These are phyloP conservation scores for Melastoma candidum DNA, from an alignment of 441 rosid species.

Conservation along the genomic window DNA sequence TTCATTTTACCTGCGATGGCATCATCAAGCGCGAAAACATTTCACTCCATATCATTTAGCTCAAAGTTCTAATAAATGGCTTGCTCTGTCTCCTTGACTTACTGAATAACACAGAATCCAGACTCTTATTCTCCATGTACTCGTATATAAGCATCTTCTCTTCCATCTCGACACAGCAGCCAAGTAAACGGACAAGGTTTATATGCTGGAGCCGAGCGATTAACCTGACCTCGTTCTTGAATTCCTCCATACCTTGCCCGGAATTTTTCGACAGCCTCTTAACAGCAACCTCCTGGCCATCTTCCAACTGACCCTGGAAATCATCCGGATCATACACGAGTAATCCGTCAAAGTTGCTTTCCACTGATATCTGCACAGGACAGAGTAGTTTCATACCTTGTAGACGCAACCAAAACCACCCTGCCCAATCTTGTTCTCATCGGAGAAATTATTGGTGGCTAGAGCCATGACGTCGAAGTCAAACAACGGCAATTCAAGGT, in stretches of 20 bases:
- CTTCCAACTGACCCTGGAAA: conserved; percentile 46
- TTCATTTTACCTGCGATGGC: conserved; percentile 25
- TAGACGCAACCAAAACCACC: conserved; percentile 81
- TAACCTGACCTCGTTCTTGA: conserved; percentile 46
- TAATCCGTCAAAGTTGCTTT: no score
- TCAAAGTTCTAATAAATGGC: background rate
- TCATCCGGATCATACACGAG: conserved; percentile 5
- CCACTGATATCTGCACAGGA: no score
- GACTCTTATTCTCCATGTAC: conserved; percentile 41
- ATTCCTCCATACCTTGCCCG: conserved; percentile 47
- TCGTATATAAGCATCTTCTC: conserved; percentile 47
- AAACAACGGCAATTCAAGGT: conserved; percentile 53
- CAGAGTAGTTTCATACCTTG: conserved; percentile 32
- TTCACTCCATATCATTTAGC: background rate
- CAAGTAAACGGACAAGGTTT: conserved; percentile 45
- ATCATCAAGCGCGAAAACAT: background rate
- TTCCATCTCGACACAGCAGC: conserved; percentile 39
- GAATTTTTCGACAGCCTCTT: conserved; percentile 47
- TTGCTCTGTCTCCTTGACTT: conserved; percentile 4
- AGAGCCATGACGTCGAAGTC: conserved; percentile 38
- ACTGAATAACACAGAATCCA: conserved; percentile 46
- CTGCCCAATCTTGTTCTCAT: conserved; percentile 48
- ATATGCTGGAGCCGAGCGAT: conserved; percentile 52
- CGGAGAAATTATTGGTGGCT: conserved; percentile 49
- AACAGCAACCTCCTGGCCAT: conserved; percentile 42